Evolutionary conservation across 441 rosid species (phyloP).

Genomic region (Biscutella auriculata): DNA sequence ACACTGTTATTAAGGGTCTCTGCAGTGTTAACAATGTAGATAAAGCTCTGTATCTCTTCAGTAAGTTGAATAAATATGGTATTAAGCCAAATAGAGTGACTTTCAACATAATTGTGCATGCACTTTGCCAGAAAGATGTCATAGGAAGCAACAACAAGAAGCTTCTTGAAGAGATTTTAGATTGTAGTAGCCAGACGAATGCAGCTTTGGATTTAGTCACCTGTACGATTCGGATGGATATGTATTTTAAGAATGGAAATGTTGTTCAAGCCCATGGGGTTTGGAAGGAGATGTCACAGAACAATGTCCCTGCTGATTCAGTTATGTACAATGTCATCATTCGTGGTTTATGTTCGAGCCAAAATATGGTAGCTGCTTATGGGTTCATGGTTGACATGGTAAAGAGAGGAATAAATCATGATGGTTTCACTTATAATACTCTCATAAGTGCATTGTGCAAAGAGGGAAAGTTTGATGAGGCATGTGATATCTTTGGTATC

Average conservation of each 20-base stretch:
- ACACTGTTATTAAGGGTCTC: constrained; percentile 42
- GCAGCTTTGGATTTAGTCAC: constrained; percentile 30
- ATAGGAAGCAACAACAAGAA: constrained; percentile 29
- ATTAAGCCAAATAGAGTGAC: constrained; percentile 51
- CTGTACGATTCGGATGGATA: constrained; percentile 57
- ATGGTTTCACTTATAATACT: constrained; percentile 49
- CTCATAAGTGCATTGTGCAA: constrained; percentile 47
- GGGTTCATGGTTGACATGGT: constrained; percentile 43
- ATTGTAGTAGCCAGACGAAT: constrained; percentile 21
- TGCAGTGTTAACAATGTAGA: constrained; percentile 38
- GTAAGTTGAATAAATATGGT: constrained; percentile 36
- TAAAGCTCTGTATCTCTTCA: constrained; percentile 39
- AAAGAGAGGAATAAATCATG: constrained; percentile 48
- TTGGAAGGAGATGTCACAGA: constrained; percentile 36
- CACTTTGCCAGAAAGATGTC: constrained; percentile 47
- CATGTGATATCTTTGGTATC: constrained; percentile 28
- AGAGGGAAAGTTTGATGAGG: constrained; percentile 45
- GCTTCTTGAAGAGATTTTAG: constrained; percentile 36
- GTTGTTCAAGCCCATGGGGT: constrained; percentile 30
- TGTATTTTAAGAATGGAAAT: constrained; percentile 45
- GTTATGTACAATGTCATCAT: constrained; percentile 53
- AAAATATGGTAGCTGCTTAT: constrained; percentile 33
- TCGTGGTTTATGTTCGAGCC: constrained; percentile 38
- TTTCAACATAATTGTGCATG: constrained; percentile 47
- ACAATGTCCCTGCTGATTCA: constrained; percentile 27